Base-by-base conservation (phyloP, 2,329 filamentous ascomycete species). In the Grosmannia huntii region DNA sequence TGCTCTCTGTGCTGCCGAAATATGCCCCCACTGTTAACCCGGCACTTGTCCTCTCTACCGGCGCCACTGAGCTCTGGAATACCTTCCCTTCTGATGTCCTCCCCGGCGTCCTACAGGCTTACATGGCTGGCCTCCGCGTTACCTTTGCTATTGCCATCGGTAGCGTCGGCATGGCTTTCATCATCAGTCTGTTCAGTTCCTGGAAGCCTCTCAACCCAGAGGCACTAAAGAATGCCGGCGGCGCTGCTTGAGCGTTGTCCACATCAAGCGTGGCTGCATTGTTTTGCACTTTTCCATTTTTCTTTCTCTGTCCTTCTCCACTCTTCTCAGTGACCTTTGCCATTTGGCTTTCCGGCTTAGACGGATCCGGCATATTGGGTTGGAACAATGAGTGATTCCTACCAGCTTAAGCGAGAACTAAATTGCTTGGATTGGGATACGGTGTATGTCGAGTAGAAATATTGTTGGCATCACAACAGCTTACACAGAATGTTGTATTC, bases 81-180 rank as follows among this genome's bases (percentile, higher is more conserved):
- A 68, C 70, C 2, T 78, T 86, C 52, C 65, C 73, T 0, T 57
- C 67, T 0, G 65, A 76, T 28, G 73, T 71, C 59, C 67, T 85
- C 0, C 63, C 68, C 0, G 73, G 73, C 0, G 80, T 86, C 25
- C 69, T 84, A 11, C 57, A 64, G 0, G 80, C 79, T 0, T 87
- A 87, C 69, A 84, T 77, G 58, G 68, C 77, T 60, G 78, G 63
- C 0, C 53, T 64, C 38, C 64, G 68, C 51, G 67, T 70, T 0
- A 64, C 67, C 5, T 62, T 64, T 27, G 65, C 57, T 21, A 60
- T 64, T 38, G 57, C 60, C 53, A 51, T 62, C 36, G 63, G 58
- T 49, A 46, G 57, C 21, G 55, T 56, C 21, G 59, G 63, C 27
- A 19, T 57, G 2, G 57, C 69, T 50, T 70, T 67, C 46, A 61